phyloP scores from a whole-genome alignment of 257 asterid species.

The Primulina eburnea region DNA sequence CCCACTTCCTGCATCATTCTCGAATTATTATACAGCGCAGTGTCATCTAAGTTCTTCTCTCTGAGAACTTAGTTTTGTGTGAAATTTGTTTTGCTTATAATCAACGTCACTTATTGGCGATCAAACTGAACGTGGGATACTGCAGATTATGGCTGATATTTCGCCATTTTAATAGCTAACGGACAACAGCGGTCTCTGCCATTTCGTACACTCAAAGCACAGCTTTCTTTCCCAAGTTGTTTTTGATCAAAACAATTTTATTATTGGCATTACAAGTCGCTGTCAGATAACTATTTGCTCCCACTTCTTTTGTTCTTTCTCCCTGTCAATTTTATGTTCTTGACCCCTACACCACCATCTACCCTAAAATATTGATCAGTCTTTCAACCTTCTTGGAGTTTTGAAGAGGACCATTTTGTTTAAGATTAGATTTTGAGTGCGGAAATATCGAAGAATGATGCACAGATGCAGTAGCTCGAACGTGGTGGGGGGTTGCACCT shows the following conservation, averaged over 20 bases:
- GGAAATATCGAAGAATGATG: conserved; percentile 35
- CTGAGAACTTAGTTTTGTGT: conserved; percentile 29
- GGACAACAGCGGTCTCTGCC: conserved; percentile 27
- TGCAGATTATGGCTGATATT: conserved; percentile 48
- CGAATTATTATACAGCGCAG: conserved; percentile 18
- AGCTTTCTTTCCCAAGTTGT: conserved; percentile 35
- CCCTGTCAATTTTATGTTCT: not conserved
- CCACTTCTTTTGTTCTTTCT: conserved; percentile 13
- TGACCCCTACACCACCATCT: not conserved
- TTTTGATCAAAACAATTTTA: conserved; percentile 39
- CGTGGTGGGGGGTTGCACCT: conserved; percentile 28
- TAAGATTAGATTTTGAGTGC: not conserved
- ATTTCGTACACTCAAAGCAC: conserved; percentile 24
- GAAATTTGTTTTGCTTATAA: conserved; percentile 1
- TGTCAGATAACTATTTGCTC: conserved; percentile 46
- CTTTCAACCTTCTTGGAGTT: not conserved
- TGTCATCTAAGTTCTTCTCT: conserved; percentile 20
- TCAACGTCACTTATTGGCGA: not conserved
- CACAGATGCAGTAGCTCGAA: conserved; percentile 33
- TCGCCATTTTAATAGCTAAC: conserved; percentile 42
- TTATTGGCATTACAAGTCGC: conserved; percentile 44
- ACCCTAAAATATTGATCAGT: not conserved
- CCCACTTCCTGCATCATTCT: not conserved
- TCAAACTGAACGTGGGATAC: conserved; percentile 43
- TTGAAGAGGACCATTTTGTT: not conserved